Conservation (phyloP, 2,329 filamentous ascomycete genomes). For the Aureobasidium sp. region DNA sequence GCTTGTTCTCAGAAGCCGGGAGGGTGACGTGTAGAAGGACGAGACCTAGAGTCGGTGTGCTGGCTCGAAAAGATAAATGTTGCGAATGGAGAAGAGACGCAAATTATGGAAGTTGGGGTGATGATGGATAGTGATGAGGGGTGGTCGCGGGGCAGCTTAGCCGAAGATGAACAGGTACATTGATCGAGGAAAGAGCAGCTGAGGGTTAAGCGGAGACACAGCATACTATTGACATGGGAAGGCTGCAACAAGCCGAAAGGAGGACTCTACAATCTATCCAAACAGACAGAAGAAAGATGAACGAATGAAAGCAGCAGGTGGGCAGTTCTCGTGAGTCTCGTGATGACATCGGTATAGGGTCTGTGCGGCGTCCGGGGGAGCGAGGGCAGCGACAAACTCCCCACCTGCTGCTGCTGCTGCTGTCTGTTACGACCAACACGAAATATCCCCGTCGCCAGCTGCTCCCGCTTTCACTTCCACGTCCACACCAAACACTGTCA, state of each 20-base stretch:
- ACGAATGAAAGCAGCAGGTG: not conserved
- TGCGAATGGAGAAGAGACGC: not conserved
- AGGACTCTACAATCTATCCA: not conserved
- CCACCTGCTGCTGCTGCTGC: not conserved
- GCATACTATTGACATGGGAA: not conserved
- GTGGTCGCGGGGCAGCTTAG: constrained; percentile 16
- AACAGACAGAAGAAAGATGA: not conserved
- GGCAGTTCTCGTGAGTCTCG: constrained; percentile 1
- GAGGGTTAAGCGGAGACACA: not conserved
- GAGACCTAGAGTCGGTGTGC: not conserved
- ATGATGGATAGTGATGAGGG: not conserved
- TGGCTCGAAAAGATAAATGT: too few relatives aligned
- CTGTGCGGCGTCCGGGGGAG: constrained; percentile 4
- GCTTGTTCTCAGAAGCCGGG: not conserved
- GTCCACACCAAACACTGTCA: not conserved
- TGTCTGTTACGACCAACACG: not conserved
- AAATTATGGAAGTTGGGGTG: not conserved
- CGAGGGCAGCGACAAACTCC: not conserved
- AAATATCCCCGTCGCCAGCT: not conserved
- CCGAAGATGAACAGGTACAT: not conserved
- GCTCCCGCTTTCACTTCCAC: too few relatives aligned
- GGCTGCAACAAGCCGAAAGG: not conserved
- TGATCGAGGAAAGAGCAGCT: constrained; percentile 4
- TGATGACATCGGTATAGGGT: constrained; percentile 18
- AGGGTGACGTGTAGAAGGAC: not conserved